Conservation (phyloP, 2,329 filamentous ascomycete species). For the Hymenoscyphus scutula region DNA sequence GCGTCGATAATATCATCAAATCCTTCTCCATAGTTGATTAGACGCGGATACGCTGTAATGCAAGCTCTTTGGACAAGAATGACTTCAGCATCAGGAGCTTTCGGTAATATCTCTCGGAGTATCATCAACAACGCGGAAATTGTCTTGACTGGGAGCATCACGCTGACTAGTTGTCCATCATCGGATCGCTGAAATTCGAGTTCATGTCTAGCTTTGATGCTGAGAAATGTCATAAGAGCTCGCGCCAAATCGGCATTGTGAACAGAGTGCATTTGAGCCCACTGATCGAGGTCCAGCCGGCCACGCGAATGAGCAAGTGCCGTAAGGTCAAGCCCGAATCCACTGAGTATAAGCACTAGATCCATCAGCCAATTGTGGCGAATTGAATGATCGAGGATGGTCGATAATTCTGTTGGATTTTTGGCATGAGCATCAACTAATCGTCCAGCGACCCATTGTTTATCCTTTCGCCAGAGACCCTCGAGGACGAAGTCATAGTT, state of each 20-base stretch:
- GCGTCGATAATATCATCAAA: constrained; percentile 88
- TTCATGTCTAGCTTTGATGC: constrained; percentile 82
- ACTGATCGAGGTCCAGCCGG: constrained; percentile 75
- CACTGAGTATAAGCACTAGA: constrained; percentile 61
- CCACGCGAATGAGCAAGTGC: constrained; percentile 80
- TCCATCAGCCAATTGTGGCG: constrained; percentile 83
- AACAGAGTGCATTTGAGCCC: constrained; percentile 67
- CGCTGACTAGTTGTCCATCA: constrained; percentile 64
- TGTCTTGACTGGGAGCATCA: constrained; percentile 80
- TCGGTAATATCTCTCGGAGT: constrained; percentile 66
- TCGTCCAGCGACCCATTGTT: constrained; percentile 77
- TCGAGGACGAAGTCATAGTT: constrained; percentile 87
- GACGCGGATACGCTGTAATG: constrained; percentile 85
- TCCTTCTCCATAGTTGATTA: constrained; percentile 95
- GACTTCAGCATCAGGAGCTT: constrained; percentile 62
- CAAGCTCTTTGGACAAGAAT: constrained; percentile 81
- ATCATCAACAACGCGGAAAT: constrained; percentile 78
- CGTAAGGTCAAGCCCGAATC: constrained; percentile 83
- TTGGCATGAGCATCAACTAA: constrained; percentile 74
- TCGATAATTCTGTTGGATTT: constrained; percentile 63
- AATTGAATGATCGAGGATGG: constrained; percentile 76
- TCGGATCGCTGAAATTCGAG: constrained; percentile 67
- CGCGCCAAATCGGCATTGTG: constrained; percentile 65
- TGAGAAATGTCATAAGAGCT: constrained; percentile 75
- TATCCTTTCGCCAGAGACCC: constrained; percentile 88